Evolutionary conservation across 1,284 basidiomycete species (phyloP).

Genomic region (Cryptococcus sp.): DNA sequence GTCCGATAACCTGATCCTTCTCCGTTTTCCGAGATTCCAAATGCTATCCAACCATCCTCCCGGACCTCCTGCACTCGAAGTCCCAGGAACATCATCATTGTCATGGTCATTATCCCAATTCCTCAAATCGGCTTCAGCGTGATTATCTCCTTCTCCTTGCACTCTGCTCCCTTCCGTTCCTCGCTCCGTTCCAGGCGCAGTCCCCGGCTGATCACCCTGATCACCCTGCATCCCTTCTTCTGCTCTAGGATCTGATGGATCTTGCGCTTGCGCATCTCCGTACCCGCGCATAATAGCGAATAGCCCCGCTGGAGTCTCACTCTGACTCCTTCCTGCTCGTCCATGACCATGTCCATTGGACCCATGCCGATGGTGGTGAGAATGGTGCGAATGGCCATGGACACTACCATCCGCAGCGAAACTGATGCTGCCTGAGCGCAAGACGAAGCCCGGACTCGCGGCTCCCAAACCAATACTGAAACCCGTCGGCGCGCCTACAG

Average conservation of each 20-base stretch:
- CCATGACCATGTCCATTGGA: constrained; percentile 6
- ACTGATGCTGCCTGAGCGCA: constrained; percentile 37
- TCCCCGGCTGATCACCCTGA: constrained; percentile 1
- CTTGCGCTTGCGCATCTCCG: no score
- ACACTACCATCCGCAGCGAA: constrained; percentile 1
- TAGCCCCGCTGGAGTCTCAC: constrained; percentile 29
- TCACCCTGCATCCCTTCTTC: neutral
- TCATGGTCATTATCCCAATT: neutral
- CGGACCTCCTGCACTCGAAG: no score
- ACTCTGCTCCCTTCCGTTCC: neutral
- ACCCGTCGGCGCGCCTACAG: constrained; percentile 41
- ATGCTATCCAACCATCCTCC: no score
- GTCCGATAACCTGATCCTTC: no score
- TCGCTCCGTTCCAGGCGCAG: constrained; percentile 3
- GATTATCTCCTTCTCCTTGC: constrained; percentile 10
- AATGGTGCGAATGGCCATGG: constrained; percentile 9
- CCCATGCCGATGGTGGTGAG: neutral
- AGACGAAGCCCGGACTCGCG: constrained; percentile 52
- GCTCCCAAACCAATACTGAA: constrained; percentile 54
- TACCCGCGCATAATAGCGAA: constrained; percentile 27
- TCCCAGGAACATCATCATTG: no score
- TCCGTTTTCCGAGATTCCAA: no score
- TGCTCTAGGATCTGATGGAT: no score
- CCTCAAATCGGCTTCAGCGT: constrained; percentile 12
- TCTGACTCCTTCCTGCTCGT: constrained; percentile 23